Evolutionary conservation across 2,329 filamentous ascomycete species (phyloP), one percentile per base, ranked within the genome.

Genomic region (Cercospora zeina): DNA sequence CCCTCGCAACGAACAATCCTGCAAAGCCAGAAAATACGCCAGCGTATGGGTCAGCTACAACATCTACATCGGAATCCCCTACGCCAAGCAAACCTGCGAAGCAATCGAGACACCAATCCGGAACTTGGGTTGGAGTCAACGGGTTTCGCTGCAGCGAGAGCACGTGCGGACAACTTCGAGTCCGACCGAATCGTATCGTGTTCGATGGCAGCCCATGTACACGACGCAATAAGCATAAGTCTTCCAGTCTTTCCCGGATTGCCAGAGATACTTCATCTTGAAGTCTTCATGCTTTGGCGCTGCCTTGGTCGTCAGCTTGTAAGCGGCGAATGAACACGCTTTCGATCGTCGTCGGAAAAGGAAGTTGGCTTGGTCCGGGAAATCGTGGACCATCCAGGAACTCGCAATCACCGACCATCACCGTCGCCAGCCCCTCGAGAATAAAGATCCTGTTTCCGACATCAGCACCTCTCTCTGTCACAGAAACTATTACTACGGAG

Each of bases 371-470:
- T 89, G 82, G 65, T 89, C 87, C 0, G 91, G 91, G 72, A 92
- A 96, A 72, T 96, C 90, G 66, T 91, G 85, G 1, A 96, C 89
- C 78, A 89, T 85, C 86, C 87, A 93, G 77, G 89, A 92, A 1
- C 85, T 89, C 0, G 80, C 75, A 4, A 89, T 67, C 2, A n/a
- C 88, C 90, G 24, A 91, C 81, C 1, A 91, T 1, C 1, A 92
- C 80, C 0, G 90, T 93, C 0, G 85, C 79, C 1, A 89, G 77
- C 4, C 90, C 90, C 76, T 90, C 71, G 50, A 75, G 61, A 65
- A 77, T 77, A 36, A 62, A 66, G 33, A 49, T 50, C 37, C 58
- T 53, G 9, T n/a, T 61, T 7, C 39, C 24, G 21, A 16, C 21
- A 16, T 34, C 37, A 49, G 31, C 10, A 47, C n/a, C 9, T 27